phyloP scores from a whole-genome alignment of 352 stramenopile genomes.

The Phytopythium boreale region DNA sequence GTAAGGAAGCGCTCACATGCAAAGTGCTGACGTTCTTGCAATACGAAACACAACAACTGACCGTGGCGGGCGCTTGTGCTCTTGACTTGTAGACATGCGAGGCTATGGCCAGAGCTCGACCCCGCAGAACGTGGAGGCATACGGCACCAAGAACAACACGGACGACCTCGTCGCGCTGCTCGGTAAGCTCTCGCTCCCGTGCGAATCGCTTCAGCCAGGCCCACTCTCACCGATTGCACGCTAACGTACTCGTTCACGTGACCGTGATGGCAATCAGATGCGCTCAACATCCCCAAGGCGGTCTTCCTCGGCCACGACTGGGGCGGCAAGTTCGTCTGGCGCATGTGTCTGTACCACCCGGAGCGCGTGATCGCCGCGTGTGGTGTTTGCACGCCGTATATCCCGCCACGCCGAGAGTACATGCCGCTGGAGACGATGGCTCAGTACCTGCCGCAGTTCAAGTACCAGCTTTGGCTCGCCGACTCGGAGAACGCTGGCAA shows the following conservation, averaged over 20 bases:
- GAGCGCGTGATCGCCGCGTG: constrained; percentile 46
- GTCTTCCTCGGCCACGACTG: constrained; percentile 62
- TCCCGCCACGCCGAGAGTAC: constrained; percentile 29
- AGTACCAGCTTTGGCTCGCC: constrained; percentile 37
- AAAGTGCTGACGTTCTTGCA: too few species aligned
- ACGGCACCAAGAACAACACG: constrained; percentile 48
- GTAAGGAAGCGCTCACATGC: constrained; percentile 14
- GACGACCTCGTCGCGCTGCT: constrained; percentile 38
- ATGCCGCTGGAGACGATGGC: constrained; percentile 29
- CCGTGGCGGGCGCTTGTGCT: background rate
- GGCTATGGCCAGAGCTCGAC: constrained; percentile 48
- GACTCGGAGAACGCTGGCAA: constrained; percentile 28
- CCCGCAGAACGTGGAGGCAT: constrained; percentile 31
- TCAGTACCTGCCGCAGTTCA: constrained; percentile 28
- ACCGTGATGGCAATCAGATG: constrained; percentile 18
- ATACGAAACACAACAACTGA: too few species aligned
- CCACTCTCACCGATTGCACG: too few species aligned
- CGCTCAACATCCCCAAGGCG: constrained; percentile 40
- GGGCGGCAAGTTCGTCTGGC: constrained; percentile 48
- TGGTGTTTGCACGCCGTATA: constrained; percentile 58
- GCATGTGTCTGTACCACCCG: constrained; percentile 55
- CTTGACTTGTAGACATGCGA: constrained; percentile 28
- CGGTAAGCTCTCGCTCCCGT: constrained; percentile 12
- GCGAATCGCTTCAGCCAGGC: too few species aligned
- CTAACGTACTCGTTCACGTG: background rate